phyloP scores from a whole-genome alignment of 169 alveolate genomes.

The Cryptosporidium viatorum region DNA sequence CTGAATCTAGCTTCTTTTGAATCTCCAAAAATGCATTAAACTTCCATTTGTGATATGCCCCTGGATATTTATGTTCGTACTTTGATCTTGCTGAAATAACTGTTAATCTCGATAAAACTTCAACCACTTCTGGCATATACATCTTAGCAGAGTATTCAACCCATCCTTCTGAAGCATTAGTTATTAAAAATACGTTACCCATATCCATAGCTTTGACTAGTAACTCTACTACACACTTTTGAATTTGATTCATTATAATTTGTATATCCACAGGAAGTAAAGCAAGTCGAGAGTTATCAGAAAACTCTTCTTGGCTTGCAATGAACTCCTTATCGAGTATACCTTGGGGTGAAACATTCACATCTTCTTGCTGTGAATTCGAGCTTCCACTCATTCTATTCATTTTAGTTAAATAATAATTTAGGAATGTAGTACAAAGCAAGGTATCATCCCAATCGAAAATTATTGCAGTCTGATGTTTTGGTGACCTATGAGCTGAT shows the following conservation, averaged over 20 bases:
- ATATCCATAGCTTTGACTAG: slow-evolving; percentile 80
- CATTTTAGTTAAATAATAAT: slow-evolving; percentile 8
- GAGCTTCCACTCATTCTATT: background rate
- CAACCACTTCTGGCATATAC: slow-evolving; percentile 84
- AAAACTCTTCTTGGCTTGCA: background rate
- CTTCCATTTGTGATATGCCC: slow-evolving; percentile 91
- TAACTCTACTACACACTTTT: slow-evolving; percentile 75
- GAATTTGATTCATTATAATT: slow-evolving; percentile 51
- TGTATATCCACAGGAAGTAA: slow-evolving; percentile 2
- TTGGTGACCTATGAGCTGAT: slow-evolving; percentile 75
- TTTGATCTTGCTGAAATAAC: slow-evolving; percentile 92
- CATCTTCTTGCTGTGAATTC: background rate
- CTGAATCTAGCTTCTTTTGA: slow-evolving; percentile 85
- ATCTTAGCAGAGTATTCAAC: slow-evolving; percentile 90
- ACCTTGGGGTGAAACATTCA: slow-evolving; percentile 26
- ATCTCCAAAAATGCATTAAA: slow-evolving; percentile 88
- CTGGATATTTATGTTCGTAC: slow-evolving; percentile 89
- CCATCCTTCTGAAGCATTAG: slow-evolving; percentile 96
- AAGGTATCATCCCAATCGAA: slow-evolving; percentile 97
- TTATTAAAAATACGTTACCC: slow-evolving; percentile 89
- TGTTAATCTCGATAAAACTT: slow-evolving; percentile 78
- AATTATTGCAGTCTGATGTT: slow-evolving; percentile 84
- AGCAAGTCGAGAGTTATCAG: background rate
- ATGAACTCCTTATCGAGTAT: background rate
- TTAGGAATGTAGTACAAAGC: slow-evolving; percentile 89